These are phyloP conservation scores for Urochloa ruziziensis DNA, from an alignment of 176 grass and related monocot genomes.

Conservation along the genomic window DNA sequence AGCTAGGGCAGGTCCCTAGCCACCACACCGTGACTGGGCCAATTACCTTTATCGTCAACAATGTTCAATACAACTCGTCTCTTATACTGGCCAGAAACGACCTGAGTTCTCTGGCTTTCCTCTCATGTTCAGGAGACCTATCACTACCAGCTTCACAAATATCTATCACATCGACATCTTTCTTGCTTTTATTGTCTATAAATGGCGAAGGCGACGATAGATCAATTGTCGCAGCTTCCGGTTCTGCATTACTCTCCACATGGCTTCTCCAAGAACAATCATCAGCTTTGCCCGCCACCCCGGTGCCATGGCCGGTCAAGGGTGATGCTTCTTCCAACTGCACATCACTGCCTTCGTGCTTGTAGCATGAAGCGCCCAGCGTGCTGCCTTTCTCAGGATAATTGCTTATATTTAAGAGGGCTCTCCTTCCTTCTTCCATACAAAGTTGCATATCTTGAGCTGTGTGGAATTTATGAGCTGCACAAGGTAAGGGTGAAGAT, in stretches of 20 bases:
- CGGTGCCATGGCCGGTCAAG: not conserved
- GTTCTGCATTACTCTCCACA: not conserved
- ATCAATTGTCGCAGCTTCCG: slow-evolving; percentile 39
- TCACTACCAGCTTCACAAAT: slow-evolving; percentile 27
- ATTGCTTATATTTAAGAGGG: slow-evolving; percentile 30
- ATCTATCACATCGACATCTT: slow-evolving; percentile 36
- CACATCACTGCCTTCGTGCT: slow-evolving; percentile 30
- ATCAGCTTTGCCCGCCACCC: no score
- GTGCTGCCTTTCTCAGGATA: slow-evolving; percentile 1
- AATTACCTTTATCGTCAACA: no score
- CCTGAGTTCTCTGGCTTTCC: slow-evolving; percentile 42
- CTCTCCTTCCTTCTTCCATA: slow-evolving; percentile 28
- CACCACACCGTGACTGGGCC: not conserved
- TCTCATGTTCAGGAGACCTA: slow-evolving; percentile 48
- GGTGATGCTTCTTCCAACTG: no score
- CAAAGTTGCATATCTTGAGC: not conserved
- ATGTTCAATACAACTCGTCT: no score
- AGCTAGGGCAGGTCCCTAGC: no score
- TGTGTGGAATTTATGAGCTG: slow-evolving; percentile 3
- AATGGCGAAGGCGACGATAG: slow-evolving; percentile 46
- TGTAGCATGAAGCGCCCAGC: not conserved
- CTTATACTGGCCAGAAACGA: slow-evolving; percentile 47
- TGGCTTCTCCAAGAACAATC: no score
- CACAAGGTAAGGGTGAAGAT: slow-evolving; percentile 9
- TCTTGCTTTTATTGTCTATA: not conserved